These are phyloP conservation scores for Aspergillus steynii DNA, from an alignment of 495 filamentous ascomycete species.

Conservation along the genomic window DNA sequence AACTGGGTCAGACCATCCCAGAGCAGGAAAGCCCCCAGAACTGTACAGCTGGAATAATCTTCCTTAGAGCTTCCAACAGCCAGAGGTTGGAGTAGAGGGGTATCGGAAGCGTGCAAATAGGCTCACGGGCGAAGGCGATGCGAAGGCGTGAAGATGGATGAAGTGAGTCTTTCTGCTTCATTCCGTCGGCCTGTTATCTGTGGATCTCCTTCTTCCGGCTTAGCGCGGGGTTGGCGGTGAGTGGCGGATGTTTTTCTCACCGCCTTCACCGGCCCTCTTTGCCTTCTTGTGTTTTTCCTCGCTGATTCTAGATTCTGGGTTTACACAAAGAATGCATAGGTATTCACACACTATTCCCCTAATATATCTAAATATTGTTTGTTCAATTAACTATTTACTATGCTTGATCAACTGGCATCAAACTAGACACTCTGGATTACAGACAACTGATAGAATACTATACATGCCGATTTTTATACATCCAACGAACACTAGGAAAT, in stretches of 20 bases:
- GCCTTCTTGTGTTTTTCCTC: too few relatives aligned
- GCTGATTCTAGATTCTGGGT: too few relatives aligned
- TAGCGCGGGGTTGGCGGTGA: slow-evolving; percentile 35
- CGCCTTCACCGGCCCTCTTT: slow-evolving; percentile 18
- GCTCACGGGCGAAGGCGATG: slow-evolving; percentile 6
- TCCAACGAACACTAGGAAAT: too few relatives aligned
- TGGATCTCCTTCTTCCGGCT: slow-evolving; percentile 21
- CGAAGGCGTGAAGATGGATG: slow-evolving; percentile 4
- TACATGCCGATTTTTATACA: too few relatives aligned
- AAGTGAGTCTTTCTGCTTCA: slow-evolving; percentile 25
- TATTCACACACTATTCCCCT: too few relatives aligned
- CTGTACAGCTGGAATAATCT: slow-evolving; percentile 24
- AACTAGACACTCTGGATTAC: too few relatives aligned
- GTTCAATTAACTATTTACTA: too few relatives aligned
- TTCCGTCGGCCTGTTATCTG: slow-evolving; percentile 27
- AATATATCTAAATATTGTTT: too few relatives aligned
- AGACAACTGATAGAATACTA: too few relatives aligned
- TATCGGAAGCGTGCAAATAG: background rate
- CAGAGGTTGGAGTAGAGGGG: background rate
- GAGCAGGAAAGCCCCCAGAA: slow-evolving; percentile 30
- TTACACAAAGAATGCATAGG: too few relatives aligned
- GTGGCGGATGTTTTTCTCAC: slow-evolving; percentile 13
- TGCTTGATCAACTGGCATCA: too few relatives aligned
- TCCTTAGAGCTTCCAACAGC: slow-evolving; percentile 18
- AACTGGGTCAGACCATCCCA: slow-evolving; percentile 34